Base-by-base conservation (phyloP, 1,139 yeast species). In the Yamadazyma mexicana region DNA sequence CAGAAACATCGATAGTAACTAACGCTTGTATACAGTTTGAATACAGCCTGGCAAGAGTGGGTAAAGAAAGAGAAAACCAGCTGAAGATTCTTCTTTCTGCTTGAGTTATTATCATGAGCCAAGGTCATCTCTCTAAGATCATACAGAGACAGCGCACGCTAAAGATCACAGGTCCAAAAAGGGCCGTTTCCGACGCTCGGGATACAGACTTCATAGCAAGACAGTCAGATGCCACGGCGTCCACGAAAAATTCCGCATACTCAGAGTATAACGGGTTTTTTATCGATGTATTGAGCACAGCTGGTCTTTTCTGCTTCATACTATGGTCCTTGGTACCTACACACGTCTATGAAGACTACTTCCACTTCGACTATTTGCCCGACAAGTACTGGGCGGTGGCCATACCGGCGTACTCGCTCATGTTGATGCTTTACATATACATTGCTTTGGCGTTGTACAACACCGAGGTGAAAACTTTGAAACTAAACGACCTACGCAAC, bases 341-440 rank as follows among this genome's bases (percentile, higher is more conserved):
- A 20, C 44, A 55, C 9, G 52, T 78, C 31, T 73, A 87, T 18
- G 48, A 56, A 31, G 66, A 77, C 38, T 51, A 56, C 42, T 45
- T 84, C 16, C 79, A 83, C 1, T 76, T 88, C 11, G 75, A 79
- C 50, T 88, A 87, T 59, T 85, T 82, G 50, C 96, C 96, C 0
- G 84, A 88, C 25, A 69, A 88, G 49, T 87, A 92, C 83, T 88
- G 96, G 96, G 83, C 92, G 2, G 55, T 83, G 37, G 87, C 89
- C 0, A 59, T 86, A 1, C 95, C 96, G 1, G 68, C 84, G 3
- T 83, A 77, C 51, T 69, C 83, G 7, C 64, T 91, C 30, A 79
- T 87, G 71, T 59, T 73, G 12, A 80, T 91, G 87, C 62, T 81
- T 8, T 88, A 80, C 54, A 75, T 75, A 0, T 91, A 89, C 58